Percentiles rank a stretch among this genome's conserved stretches.
Evolutionary conservation across 2,329 filamentous ascomycete genomes (phyloP).

Genomic region (Sporothrix phasma): DNA sequence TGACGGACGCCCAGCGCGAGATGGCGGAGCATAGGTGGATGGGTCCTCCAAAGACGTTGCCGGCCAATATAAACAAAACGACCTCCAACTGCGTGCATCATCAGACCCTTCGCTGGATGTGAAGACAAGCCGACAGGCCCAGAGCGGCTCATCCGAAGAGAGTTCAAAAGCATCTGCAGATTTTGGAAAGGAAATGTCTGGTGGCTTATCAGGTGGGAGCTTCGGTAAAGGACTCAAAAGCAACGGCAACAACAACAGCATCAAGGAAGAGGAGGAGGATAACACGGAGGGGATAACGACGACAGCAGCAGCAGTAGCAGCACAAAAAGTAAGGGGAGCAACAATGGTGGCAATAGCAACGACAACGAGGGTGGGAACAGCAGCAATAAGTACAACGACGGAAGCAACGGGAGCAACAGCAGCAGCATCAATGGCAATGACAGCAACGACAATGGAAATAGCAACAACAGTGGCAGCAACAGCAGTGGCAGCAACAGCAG

Average conservation of each 20-base stretch:
- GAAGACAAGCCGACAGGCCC: background rate
- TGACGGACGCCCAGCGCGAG: constrained; percentile 14
- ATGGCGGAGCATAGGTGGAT: constrained; percentile 16
- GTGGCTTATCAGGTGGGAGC: background rate
- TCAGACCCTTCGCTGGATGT: background rate
- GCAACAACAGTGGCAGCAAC: background rate
- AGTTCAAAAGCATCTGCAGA: background rate
- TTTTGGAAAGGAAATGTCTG: background rate
- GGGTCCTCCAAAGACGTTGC: constrained; percentile 1
- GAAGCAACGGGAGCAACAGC: background rate
- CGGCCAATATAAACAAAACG: constrained; percentile 3
- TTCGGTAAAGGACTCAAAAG: background rate
- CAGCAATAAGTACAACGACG: background rate
- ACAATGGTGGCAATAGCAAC: constrained; percentile 5
- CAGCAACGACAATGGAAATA: background rate
- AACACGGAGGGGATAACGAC: background rate
- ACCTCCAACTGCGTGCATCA: background rate
- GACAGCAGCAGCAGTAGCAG: background rate
- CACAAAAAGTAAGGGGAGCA: constrained; percentile 3
- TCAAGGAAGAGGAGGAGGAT: background rate
- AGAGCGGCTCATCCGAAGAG: background rate
- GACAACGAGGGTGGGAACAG: background rate
- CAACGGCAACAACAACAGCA: background rate
- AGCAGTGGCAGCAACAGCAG: constrained; percentile 7
- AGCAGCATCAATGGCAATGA: constrained; percentile 10